Evolutionary conservation across 2,329 filamentous ascomycete species (phyloP), one percentile per base, ranked within the genome.

Genomic region (Sclerotinia spermophila): DNA sequence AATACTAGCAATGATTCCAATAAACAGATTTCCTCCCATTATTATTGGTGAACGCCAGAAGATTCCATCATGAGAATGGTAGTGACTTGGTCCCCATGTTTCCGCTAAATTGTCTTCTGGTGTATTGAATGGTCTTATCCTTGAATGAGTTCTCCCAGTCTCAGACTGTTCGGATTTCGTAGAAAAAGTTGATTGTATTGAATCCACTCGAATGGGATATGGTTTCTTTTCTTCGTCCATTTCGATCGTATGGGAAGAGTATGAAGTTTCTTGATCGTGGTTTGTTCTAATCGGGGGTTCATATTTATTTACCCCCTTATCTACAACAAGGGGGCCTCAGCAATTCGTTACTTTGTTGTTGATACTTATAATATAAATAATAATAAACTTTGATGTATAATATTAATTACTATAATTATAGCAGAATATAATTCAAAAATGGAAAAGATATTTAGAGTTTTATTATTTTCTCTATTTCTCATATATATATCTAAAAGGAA

Each of bases 31-130:
- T 19, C 45, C 68, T 33, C 67, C 55, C 73, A 74, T 74, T 8
- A 45, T 35, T 2, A 68, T 67, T 17, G 73, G 73, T 10, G 73
- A 74, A 24, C 66, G 60, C 73, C 72, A 75, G 58, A 73, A 75
- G 2, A 70, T 56, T 21, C 68, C 61, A 66, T 70, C 44, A 5
- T 70, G 61, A 27, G 51, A 19, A 30, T 42, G 58, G 24, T 67
- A 40, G 19, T 27, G 35, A 40, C 24, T 44, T 38, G 51, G n/a
- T 15, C 44, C 38, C 13, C 19, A 67, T 24, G 1, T 17, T 8
- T 5, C 10, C 17, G 30, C 10, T 11, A 40, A 24, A 51, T 53
- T 17, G 13, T 42, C 62, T 19, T 40, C 62, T 27, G n/a, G 15
- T 30, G 8, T 11, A 27, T 65, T 3, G 1, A 53, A 40, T 5